Evolutionary conservation across 495 filamentous ascomycete species (phyloP), one percentile per base, ranked within the genome.

Genomic region (Xylaria sp.): DNA sequence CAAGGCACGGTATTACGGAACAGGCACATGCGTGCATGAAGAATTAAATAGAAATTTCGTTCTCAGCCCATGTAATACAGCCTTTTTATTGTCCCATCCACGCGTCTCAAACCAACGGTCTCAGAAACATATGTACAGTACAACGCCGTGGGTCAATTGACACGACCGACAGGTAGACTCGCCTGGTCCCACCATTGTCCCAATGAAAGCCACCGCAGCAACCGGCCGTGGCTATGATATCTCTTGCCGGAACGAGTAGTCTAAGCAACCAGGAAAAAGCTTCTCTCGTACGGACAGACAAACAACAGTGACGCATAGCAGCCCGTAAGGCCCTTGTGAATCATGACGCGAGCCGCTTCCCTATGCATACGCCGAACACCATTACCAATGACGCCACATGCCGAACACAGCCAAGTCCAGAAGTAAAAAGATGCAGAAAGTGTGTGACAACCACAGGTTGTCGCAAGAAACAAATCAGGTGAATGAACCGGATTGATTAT

Each of bases 331-430:
- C 26, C 68, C 68, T 61, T 55, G 43, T 55, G 68, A 70, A 53
- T 63, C 68, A 63, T 70, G 58, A 70, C 35, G 35, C 33, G 58
- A 70, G 68, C 68, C 68, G 58, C 58, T 62, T 63, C 44, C 58
- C 33, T 63, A 63, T 70, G 58, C 68, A 70, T 63, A 70, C 68
- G 44, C 68, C 68, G 24, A 69, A 70, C 68, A 70, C 68, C 68
- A 55, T 35, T 63, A 53, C 68, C 68, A 48, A 63, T 63, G 68
- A 70, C 68, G 55, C 68, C 58, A 70, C 43, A 55, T 63, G 58
- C 68, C 68, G 24, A 63, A 70, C 46, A 63, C 68, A 63, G 46
- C 68, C 68, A 55, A 52, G 29, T 33, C 57, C 40, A 63, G 46
- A 53, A 8, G 15, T 46, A 69, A 52, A 61, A 52, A 55, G 5